Evolutionary conservation across 306 rosid species (phyloP).

Genomic region (Sindora glabra): DNA sequence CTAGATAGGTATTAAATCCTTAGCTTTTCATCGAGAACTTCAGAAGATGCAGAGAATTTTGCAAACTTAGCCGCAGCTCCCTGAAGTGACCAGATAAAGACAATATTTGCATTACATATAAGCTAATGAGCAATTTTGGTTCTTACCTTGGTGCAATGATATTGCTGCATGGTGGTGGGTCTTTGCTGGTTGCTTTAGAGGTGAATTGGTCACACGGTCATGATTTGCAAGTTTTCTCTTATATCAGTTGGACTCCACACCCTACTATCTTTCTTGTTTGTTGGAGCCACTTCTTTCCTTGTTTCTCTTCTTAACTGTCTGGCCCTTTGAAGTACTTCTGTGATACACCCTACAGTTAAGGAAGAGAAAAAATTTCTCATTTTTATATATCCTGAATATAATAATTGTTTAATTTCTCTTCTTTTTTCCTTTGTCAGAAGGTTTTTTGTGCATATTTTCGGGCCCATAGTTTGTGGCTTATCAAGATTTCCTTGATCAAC

Average conservation of each 20-base stretch:
- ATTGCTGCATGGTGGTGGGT: constrained; percentile 25
- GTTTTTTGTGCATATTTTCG: constrained; percentile 28
- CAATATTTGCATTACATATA: constrained; percentile 17
- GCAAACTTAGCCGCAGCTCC: constrained; percentile 33
- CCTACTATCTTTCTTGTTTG: not conserved
- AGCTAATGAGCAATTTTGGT: constrained; percentile 19
- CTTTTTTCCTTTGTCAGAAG: constrained; percentile 33
- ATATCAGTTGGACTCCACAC: not conserved
- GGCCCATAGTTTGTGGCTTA: constrained; percentile 24
- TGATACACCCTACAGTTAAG: constrained; percentile 33
- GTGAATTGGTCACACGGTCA: constrained; percentile 30
- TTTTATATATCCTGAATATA: constrained; percentile 9
- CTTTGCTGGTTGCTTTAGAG: constrained; percentile 63
- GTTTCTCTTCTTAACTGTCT: constrained; percentile 31
- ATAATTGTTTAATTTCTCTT: constrained; percentile 17
- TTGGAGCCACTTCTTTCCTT: not conserved
- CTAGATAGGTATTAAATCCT: constrained; percentile 43
- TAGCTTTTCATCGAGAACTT: constrained; percentile 27
- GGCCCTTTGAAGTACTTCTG: constrained; percentile 14
- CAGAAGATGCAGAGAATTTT: constrained; percentile 31
- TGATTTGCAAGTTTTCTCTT: not conserved
- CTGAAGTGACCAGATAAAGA: constrained; percentile 58
- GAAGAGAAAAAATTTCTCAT: constrained; percentile 12
- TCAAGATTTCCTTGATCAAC: constrained; percentile 26
- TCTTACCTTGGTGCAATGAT: constrained; percentile 5